Percentiles rank a stretch among this genome's conserved stretches.
These are phyloP conservation scores for Castanospermum australe DNA, from an alignment of 306 rosid genomes.

Conservation along the genomic window DNA sequence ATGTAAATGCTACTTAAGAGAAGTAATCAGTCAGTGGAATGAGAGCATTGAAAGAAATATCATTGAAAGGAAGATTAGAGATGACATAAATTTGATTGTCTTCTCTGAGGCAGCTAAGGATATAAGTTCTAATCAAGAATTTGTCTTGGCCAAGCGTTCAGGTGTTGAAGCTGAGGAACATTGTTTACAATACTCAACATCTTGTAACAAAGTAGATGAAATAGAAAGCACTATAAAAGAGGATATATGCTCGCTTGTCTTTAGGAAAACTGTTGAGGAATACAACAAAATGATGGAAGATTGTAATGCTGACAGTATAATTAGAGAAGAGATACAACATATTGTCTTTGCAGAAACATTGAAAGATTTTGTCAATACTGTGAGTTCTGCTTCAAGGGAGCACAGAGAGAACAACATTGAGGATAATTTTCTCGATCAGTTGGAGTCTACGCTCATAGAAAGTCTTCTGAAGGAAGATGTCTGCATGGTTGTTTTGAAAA, in stretches of 20 bases:
- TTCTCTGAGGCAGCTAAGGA: conserved; percentile 38
- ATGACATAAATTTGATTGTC: conserved; percentile 36
- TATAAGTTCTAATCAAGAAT: conserved; percentile 18
- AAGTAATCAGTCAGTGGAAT: conserved; percentile 47
- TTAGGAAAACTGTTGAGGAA: conserved; percentile 35
- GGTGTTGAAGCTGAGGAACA: conserved; percentile 4
- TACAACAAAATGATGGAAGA: conserved; percentile 36
- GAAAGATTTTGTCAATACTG: conserved; percentile 16
- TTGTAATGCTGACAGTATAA: conserved; percentile 16
- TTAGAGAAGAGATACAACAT: conserved; percentile 38
- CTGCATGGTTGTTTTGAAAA: conserved; percentile 39
- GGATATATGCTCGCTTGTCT: conserved; percentile 38
- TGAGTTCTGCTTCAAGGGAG: conserved; percentile 18
- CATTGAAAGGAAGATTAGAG: conserved; percentile 47
- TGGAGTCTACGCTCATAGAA: conserved; percentile 10
- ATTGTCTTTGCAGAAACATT: conserved; percentile 43
- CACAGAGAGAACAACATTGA: conserved; percentile 18
- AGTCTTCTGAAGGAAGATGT: conserved; percentile 45
- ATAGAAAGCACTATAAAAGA: conserved; percentile 37
- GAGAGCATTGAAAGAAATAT: conserved; percentile 30
- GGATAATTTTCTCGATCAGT: conserved; percentile 11
- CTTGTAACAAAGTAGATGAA: conserved; percentile 1
- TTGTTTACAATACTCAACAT: neutral
- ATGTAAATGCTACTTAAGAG: conserved; percentile 30
- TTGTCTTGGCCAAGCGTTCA: neutral